Conservation (phyloP, 352 stramenopile genomes). For the Aphanomyces stellatus region DNA sequence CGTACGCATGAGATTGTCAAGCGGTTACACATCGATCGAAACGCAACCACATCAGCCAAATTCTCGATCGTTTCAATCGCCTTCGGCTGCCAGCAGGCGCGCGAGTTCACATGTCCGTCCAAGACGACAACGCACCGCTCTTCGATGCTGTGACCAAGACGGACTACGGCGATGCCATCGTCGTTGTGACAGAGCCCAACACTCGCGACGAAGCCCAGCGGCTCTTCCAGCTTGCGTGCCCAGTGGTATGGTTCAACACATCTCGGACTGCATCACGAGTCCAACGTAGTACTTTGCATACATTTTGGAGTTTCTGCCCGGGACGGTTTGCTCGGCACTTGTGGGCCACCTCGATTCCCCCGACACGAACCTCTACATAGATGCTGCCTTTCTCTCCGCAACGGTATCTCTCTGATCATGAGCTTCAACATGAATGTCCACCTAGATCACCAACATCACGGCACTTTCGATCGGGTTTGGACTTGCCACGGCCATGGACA, state of each 20-base stretch:
- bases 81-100: too few species aligned
- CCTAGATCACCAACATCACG: constrained; percentile 53
- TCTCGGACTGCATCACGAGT: not conserved
- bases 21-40: too few species aligned
- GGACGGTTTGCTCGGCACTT: constrained; percentile 48
- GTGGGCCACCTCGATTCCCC: constrained; percentile 51
- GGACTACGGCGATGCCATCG: not conserved
- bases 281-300: constrained; percentile 8
- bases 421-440: constrained; percentile 52
- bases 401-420: constrained; percentile 40
- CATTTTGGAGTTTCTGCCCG: constrained; percentile 40
- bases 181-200: not conserved
- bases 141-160: not conserved
- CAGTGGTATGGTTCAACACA: constrained; percentile 1
- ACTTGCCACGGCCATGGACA: constrained; percentile 85
- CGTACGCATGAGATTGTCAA: too few species aligned
- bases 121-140: not conserved
- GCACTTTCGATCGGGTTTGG: constrained; percentile 72
- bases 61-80: too few species aligned
- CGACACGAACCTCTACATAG: constrained; percentile 46
- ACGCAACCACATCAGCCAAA: too few species aligned
- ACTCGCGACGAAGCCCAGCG: not conserved
- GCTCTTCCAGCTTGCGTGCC: constrained; percentile 6
- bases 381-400: constrained; percentile 50
- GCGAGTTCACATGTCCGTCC: not conserved